A percentile compares a stretch with the other conserved stretches of the same genome.
Conservation (phyloP, 2,329 filamentous ascomycete species). For the Didymosphaeria variabile region DNA sequence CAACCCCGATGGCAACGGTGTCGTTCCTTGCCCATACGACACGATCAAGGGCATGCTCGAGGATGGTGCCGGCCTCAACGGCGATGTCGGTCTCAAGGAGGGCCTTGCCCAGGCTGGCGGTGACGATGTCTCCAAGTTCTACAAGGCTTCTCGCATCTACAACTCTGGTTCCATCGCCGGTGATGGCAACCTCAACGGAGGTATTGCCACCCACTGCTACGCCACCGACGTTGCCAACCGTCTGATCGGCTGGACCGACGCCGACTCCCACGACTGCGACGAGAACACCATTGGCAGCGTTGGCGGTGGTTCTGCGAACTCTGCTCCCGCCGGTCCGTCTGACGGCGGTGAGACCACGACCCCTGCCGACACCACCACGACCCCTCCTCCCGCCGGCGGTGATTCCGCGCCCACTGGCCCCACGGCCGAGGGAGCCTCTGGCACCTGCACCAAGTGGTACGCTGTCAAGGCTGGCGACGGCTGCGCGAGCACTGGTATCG, state of each 20-base stretch:
- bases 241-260: conserved; percentile 52
- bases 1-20: conserved; percentile 49
- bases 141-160: conserved; percentile 60
- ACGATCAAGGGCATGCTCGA: conserved; percentile 53
- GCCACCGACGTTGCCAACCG: conserved; percentile 61
- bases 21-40: conserved; percentile 51
- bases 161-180: conserved; percentile 57
- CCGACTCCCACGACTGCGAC: conserved; percentile 27
- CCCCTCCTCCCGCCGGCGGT: conserved; percentile 10
- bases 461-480: conserved; percentile 41
- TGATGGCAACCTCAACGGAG: conserved; percentile 51
- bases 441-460: conserved; percentile 44
- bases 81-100: conserved; percentile 52
- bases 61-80: conserved; percentile 56
- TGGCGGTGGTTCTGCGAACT: conserved; percentile 17
- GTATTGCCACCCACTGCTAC: conserved; percentile 60
- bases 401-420: conserved; percentile 12
- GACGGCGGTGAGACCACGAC: conserved; percentile 3
- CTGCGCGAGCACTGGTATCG: conserved; percentile 44
- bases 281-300: conserved; percentile 26
- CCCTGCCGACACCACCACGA: conserved; percentile 13
- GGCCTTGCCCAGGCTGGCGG: conserved; percentile 42
- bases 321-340: conserved; percentile 15
- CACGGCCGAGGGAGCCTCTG: conserved; percentile 25
- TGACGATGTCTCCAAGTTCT: conserved; percentile 52